Evolutionary conservation across 306 rosid species (phyloP), one percentile per base, ranked within the genome.

Genomic region (Trifolium pratense): DNA sequence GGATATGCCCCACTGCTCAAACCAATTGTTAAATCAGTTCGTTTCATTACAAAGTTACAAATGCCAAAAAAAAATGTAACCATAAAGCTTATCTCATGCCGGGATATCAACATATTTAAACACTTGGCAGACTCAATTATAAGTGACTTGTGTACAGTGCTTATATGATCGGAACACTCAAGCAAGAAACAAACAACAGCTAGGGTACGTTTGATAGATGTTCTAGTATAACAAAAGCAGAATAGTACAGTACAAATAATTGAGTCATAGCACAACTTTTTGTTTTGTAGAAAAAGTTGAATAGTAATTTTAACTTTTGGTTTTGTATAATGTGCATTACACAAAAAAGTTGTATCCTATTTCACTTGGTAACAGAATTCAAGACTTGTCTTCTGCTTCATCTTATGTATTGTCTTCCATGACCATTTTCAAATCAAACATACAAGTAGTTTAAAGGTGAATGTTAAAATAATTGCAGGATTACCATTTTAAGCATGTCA

Each of bases 1-100:
- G 99, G 96, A 79, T 94, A 94, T 39, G 68, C 81, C 45, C 96
- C 97, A 64, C 98, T 91, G 97, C 84, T 70, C 82, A 82, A 73
- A 52, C 68, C 78, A 85, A 52, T 36, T 12, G 52, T 68, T 57
- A 79, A 75, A 76, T 55, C 74, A 75, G 75, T 17, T 7, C 23
- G 68, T 43, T 69, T 49, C 34, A 60, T 13, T 71, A 58, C 62
- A 57, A 59, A 59, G 51, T n/a, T 68, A 52, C 46, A 51, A 51
- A 56, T 29, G 37, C 45, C 69, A 74, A 12, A 14, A 70, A 46
- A 70, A 46, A 31, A 74, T 32, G 12, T 25, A 48, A 59, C 55
- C 37, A 55, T 17, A 51, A 81, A 51, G 36, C 18, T 71, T 45
- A 72, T 43, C 49, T 43, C 5, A 37, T 3, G 15, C 25, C 32